Base-by-base conservation (phyloP, 176 grass and related monocot species). In the Oryza longistaminata region DNA sequence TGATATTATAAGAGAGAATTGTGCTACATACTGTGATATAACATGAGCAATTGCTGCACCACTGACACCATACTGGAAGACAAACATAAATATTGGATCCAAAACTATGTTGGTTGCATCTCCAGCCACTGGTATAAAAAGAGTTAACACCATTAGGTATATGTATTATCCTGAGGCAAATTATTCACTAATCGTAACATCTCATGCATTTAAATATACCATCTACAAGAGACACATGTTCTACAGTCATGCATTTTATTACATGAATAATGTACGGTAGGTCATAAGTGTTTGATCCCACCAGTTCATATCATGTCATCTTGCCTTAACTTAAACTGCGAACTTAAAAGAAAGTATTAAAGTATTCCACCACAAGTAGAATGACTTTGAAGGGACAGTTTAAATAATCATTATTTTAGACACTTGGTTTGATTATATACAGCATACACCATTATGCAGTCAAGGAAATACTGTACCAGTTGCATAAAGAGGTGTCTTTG, bases 1-100 rank as follows among this genome's bases (percentile, higher is more conserved):
- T 58, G n/a, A 2, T 71, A 83, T 70, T 11, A 35, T 67, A n/a
- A 74, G 8, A 82, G 61, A 77, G 14, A 66, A 71, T 77, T 73
- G 74, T 58, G 79, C 14, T 82, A 87, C 95, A 46, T 91, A 97
- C 95, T 97, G 95, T 93, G 95, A 97, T 88, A 95, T 84, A 86
- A 97, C 95, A 97, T 97, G 95, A 81, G 95, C 88, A 82, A 97
- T 90, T 48, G 95, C 95, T n/a, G 92, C 95, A 70, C 95, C 95
- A 75, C 87, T 79, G 62, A 95, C 92, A 85, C 95, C 95, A 87
- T 93, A 87, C 3, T 85, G 84, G 86, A 97, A 93, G 53, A 90
- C 45, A 90, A 97, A 97, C 48, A 97, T 97, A 92, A 97, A 92
- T 84, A 97, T 89, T 34, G 95, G 92, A 43, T 97, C 95, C 85